Evolutionary conservation across 2,329 filamentous ascomycete genomes (phyloP).

Genomic region (Grosmannia huntii): DNA sequence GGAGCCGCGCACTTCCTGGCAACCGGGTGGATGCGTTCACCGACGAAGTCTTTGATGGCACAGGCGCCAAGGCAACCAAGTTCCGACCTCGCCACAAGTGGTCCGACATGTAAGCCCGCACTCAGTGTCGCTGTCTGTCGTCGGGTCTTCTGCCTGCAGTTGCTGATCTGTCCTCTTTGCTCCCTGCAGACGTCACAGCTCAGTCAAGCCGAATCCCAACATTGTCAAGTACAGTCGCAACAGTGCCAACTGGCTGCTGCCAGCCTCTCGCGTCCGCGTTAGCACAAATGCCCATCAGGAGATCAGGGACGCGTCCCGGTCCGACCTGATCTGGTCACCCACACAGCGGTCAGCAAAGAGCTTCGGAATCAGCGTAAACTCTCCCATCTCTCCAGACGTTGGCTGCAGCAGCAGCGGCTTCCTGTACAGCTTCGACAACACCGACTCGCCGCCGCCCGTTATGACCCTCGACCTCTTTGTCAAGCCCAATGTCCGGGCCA

Average conservation of each 20-base stretch:
- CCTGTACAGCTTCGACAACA: slow-evolving; percentile 31
- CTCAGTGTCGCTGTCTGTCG: not conserved
- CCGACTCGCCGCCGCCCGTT: slow-evolving; percentile 24
- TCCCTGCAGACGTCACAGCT: not conserved
- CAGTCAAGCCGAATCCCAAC: slow-evolving; percentile 18
- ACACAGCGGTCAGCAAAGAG: slow-evolving; percentile 10
- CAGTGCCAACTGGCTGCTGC: slow-evolving; percentile 12
- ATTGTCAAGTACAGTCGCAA: slow-evolving; percentile 23
- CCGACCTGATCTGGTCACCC: not conserved
- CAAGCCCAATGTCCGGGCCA: slow-evolving; percentile 24
- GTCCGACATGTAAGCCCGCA: slow-evolving; percentile 18
- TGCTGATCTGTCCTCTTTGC: not conserved
- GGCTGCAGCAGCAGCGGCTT: slow-evolving; percentile 8
- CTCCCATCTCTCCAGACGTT: not conserved
- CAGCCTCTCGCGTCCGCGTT: slow-evolving; percentile 18
- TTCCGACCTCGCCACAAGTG: slow-evolving; percentile 13
- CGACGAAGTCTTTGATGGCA: slow-evolving; percentile 12
- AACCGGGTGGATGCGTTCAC: slow-evolving; percentile 9
- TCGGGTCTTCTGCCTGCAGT: not conserved
- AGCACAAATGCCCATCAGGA: slow-evolving; percentile 4
- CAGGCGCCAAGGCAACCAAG: slow-evolving; percentile 21
- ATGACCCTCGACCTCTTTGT: slow-evolving; percentile 25
- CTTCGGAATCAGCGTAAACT: slow-evolving; percentile 11
- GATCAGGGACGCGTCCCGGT: not conserved
- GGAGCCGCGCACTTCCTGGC: slow-evolving; percentile 20